phyloP scores from a whole-genome alignment of 2,329 filamentous ascomycete species.

The Fusarium sp. region DNA sequence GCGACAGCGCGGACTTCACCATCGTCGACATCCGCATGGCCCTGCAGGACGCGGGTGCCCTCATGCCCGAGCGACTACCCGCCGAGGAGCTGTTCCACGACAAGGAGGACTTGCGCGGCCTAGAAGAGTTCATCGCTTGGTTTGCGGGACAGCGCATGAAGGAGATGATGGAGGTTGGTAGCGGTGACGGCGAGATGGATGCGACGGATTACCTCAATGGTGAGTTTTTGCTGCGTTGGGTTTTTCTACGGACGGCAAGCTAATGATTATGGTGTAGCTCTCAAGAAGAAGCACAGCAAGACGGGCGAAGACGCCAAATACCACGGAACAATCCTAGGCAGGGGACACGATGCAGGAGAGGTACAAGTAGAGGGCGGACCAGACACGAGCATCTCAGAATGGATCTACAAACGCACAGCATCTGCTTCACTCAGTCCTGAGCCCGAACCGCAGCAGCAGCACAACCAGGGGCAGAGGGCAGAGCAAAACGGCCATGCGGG shows the following conservation, averaged over 20 bases:
- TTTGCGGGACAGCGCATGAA: constrained; percentile 78
- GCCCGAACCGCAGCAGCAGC: constrained; percentile 14
- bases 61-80: constrained; percentile 75
- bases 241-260: constrained; percentile 49
- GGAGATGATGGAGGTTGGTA: constrained; percentile 85
- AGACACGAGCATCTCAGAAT: constrained; percentile 52
- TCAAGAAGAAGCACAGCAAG: constrained; percentile 95
- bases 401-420: constrained; percentile 50
- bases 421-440: constrained; percentile 24
- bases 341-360: constrained; percentile 75
- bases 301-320: constrained; percentile 89
- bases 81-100: constrained; percentile 77
- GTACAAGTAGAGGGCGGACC: constrained; percentile 82
- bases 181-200: constrained; percentile 73
- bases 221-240: constrained; percentile 49
- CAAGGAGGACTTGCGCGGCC: constrained; percentile 81
- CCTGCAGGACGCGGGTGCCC: constrained; percentile 81
- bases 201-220: constrained; percentile 78
- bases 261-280: constrained; percentile 61
- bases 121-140: constrained; percentile 85
- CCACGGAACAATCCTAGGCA: constrained; percentile 85
- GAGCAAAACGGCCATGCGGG: constrained; percentile 40
- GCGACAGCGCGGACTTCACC: constrained; percentile 60
- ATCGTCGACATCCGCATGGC: constrained; percentile 88
- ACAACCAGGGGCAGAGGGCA: constrained; percentile 21